Conservation (phyloP, 1,139 yeast species). For the Taiozyma sp. region DNA sequence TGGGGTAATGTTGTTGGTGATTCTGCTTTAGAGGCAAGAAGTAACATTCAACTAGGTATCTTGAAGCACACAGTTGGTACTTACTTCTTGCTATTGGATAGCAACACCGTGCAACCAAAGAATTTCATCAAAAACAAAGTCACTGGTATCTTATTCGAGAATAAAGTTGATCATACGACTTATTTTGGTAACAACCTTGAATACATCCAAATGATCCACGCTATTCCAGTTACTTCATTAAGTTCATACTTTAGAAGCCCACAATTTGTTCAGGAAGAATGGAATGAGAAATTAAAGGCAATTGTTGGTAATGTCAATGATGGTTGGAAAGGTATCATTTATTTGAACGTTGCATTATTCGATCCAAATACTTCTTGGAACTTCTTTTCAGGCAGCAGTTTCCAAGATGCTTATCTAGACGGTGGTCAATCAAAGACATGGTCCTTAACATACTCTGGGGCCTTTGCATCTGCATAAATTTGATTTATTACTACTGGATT, state of each 20-base stretch:
- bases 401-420: constrained; percentile 56
- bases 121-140: constrained; percentile 59
- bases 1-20: constrained; percentile 63
- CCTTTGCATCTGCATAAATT: constrained; percentile 11
- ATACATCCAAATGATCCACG: constrained; percentile 93
- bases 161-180: constrained; percentile 88
- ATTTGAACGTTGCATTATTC: constrained; percentile 69
- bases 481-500: not conserved
- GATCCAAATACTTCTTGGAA: constrained; percentile 63
- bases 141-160: constrained; percentile 75
- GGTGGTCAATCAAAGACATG: constrained; percentile 89
- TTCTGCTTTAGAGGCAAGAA: constrained; percentile 44
- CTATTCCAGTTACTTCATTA: constrained; percentile 85
- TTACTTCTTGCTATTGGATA: constrained; percentile 52
- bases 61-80: constrained; percentile 51
- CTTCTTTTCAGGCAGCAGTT: constrained; percentile 54
- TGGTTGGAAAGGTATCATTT: constrained; percentile 88
- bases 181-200: constrained; percentile 73
- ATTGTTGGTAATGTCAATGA: constrained; percentile 52
- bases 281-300: constrained; percentile 47
- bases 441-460: constrained; percentile 79
- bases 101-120: constrained; percentile 45
- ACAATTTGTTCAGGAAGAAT: constrained; percentile 71
- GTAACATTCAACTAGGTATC: constrained; percentile 57
- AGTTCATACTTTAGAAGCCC: constrained; percentile 71